Conservation (phyloP, 1,139 yeast species). For the Suhomyces anneliseae region DNA sequence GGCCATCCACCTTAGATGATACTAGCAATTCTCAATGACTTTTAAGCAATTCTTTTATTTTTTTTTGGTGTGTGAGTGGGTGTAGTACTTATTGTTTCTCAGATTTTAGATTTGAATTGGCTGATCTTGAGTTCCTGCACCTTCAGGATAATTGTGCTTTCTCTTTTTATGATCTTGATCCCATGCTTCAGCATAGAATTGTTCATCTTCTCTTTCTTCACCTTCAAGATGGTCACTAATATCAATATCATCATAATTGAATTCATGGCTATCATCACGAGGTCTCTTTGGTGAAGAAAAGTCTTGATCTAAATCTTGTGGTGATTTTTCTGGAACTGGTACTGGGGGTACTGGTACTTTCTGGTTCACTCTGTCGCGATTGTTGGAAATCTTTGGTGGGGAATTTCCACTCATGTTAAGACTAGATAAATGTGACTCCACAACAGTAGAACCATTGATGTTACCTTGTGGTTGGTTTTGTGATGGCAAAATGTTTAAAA, state of each 20-base stretch:
- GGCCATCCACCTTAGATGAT: too few species aligned
- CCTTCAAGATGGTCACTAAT: constrained; percentile 23
- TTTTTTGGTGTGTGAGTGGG: not conserved
- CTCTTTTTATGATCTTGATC: constrained; percentile 7
- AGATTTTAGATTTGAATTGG: not conserved
- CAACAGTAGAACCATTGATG: not conserved
- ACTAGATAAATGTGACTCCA: constrained; percentile 26
- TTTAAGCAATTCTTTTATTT: not conserved
- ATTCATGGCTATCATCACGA: constrained; percentile 16
- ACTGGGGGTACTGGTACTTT: not conserved
- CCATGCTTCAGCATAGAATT: constrained; percentile 24
- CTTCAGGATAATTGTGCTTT: not conserved
- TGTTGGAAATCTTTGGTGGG: too few species aligned
- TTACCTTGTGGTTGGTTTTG: not conserved
- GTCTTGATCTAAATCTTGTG: not conserved
- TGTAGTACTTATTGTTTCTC: not conserved
- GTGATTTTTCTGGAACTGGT: not conserved
- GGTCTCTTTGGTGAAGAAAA: not conserved
- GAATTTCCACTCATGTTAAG: constrained; percentile 6
- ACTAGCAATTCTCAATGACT: too few species aligned
- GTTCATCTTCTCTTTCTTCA: constrained; percentile 27
- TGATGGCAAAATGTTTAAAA: constrained; percentile 28
- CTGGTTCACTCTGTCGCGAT: not conserved
- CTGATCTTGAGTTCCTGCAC: constrained; percentile 4
- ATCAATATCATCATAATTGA: constrained; percentile 28